Conservation (phyloP, 2,329 filamentous ascomycete genomes). For the Chrysosporium queenslandicum region DNA sequence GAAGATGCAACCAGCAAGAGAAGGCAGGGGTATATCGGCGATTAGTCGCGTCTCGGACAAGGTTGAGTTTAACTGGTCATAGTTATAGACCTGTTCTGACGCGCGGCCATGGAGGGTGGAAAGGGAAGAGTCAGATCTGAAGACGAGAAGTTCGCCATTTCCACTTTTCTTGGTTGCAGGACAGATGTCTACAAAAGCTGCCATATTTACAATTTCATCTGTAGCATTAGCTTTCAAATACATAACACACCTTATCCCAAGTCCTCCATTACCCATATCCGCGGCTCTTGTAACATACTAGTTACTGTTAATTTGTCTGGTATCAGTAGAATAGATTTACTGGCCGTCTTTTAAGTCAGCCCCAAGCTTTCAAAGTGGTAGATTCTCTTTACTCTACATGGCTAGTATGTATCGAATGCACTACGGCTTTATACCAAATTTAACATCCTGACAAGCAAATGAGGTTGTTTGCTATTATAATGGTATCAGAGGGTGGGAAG, state of each 20-base stretch:
- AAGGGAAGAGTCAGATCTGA: background rate
- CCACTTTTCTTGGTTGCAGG: background rate
- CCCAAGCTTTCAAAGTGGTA: too few relatives aligned
- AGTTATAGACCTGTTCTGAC: background rate
- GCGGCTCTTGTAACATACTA: too few relatives aligned
- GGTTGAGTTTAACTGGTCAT: background rate
- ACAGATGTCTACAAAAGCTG: background rate
- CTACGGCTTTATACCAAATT: too few relatives aligned
- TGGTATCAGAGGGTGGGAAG: too few relatives aligned
- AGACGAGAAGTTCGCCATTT: background rate
- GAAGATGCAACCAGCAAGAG: background rate
- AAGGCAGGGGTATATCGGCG: background rate
- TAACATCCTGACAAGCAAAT: too few relatives aligned
- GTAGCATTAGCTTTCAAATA: background rate
- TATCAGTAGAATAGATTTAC: too few relatives aligned
- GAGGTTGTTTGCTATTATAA: too few relatives aligned
- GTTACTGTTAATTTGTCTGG: too few relatives aligned
- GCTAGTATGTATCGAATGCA: too few relatives aligned
- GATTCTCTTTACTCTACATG: too few relatives aligned
- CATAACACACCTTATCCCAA: background rate
- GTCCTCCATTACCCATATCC: too few relatives aligned
- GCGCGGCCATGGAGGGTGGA: background rate
- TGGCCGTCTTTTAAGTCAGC: too few relatives aligned
- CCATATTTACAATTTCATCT: constrained; percentile 1
- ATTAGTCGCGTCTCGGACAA: background rate